phyloP scores from a whole-genome alignment of 73 alveolate species.

The Blepharisma japonicum region DNA sequence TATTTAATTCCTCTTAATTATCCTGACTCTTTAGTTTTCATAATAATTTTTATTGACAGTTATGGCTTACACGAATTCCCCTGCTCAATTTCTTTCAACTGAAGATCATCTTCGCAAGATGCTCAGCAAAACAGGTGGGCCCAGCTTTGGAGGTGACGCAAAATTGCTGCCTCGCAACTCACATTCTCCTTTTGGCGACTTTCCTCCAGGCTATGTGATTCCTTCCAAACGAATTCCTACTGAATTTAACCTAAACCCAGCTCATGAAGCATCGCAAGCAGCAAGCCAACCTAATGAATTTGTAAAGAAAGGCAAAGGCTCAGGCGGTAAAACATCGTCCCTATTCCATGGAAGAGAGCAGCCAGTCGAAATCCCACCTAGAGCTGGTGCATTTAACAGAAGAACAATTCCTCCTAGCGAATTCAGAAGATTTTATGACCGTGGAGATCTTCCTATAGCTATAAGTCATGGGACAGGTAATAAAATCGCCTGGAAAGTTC shows the following conservation, averaged over 20 bases:
- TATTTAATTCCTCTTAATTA: too few species aligned
- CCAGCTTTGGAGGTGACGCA: not conserved
- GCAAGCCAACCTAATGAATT: conserved; percentile 36
- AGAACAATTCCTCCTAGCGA: conserved; percentile 85
- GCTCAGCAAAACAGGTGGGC: conserved; percentile 6
- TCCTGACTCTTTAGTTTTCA: too few species aligned
- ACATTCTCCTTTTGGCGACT: conserved; percentile 99
- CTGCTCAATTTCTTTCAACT: conserved; percentile 20
- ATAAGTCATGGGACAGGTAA: conserved; percentile 94
- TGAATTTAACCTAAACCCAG: conserved; percentile 52
- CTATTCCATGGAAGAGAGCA: conserved; percentile 73
- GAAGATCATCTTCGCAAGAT: conserved; percentile 26
- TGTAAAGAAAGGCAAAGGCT: conserved; percentile 54
- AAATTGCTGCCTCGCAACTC: conserved; percentile 41
- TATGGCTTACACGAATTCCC: not conserved
- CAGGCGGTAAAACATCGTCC: conserved; percentile 91
- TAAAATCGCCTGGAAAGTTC: conserved; percentile 95
- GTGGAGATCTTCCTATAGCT: conserved; percentile 97
- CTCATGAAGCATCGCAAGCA: conserved; percentile 56
- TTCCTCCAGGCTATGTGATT: conserved; percentile 89
- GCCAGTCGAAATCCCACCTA: conserved; percentile 72
- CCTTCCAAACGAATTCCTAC: conserved; percentile 48
- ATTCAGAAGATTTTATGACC: conserved; percentile 93
- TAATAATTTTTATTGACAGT: too few species aligned
- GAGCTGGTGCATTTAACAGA: conserved; percentile 86